phyloP scores from a whole-genome alignment of 805 yeast genomes.

The Saccharomycopsis sp. region DNA sequence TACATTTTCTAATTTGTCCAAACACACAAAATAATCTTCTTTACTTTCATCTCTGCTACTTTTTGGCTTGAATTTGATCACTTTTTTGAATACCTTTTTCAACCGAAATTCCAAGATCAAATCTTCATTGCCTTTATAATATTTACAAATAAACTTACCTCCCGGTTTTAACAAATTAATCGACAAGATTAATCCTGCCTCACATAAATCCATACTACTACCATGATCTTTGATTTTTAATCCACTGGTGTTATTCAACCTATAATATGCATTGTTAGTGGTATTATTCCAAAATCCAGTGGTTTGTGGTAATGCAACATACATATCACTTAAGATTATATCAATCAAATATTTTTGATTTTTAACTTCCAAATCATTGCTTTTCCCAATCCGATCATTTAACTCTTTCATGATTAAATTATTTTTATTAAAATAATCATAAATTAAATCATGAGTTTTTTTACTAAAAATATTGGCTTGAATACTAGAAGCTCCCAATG shows the following conservation, averaged over 20 bases:
- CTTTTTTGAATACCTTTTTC: slow-evolving; percentile 47
- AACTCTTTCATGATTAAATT: slow-evolving; percentile 6
- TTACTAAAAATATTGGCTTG: slow-evolving; percentile 82
- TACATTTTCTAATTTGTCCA: no score
- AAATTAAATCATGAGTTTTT: slow-evolving; percentile 47
- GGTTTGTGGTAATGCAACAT: slow-evolving; percentile 49
- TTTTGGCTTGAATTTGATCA: slow-evolving; percentile 63
- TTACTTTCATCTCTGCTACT: slow-evolving; percentile 73
- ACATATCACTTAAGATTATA: slow-evolving; percentile 73
- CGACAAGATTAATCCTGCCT: slow-evolving; percentile 76
- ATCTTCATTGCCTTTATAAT: slow-evolving; percentile 78
- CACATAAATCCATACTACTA: slow-evolving; percentile 73
- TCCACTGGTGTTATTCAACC: slow-evolving; percentile 94
- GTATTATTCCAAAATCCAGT: slow-evolving; percentile 46
- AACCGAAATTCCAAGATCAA: slow-evolving; percentile 48
- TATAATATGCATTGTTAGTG: slow-evolving; percentile 69
- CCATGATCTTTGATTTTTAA: slow-evolving; percentile 70
- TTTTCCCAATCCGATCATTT: slow-evolving; percentile 1
- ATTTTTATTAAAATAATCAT: slow-evolving; percentile 34
- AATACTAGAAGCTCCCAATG: slow-evolving; percentile 64
- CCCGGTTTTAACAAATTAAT: slow-evolving; percentile 55
- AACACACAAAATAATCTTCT: slow-evolving; percentile 73
- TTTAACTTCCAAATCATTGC: not conserved
- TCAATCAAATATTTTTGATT: slow-evolving; percentile 31
- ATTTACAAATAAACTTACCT: slow-evolving; percentile 76